Evolutionary conservation across 345 rosid species (phyloP).

Genomic region (Populus pruinosa): DNA sequence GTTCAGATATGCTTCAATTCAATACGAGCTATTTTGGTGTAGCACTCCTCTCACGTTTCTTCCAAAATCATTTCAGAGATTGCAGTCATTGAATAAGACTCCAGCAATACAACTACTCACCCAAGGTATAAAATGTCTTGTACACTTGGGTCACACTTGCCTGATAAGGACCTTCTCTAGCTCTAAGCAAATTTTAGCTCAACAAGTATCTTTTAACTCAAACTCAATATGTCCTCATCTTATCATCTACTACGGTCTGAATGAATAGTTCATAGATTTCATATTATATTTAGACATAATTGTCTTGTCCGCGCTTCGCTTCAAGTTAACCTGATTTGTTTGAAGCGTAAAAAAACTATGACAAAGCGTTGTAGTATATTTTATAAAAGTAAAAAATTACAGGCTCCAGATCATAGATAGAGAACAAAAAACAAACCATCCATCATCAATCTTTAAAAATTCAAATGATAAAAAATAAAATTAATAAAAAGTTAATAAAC

Average conservation of each 20-base stretch:
- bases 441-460: no score
- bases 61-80: neutral
- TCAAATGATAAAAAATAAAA: no score
- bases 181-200: neutral
- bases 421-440: no score
- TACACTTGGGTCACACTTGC: neutral
- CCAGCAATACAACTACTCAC: neutral
- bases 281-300: neutral
- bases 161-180: neutral
- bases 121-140: neutral
- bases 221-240: neutral
- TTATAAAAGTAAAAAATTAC: no score
- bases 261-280: neutral
- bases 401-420: no score
- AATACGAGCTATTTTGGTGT: neutral
- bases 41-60: neutral
- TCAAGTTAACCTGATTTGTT: no score
- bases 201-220: neutral
- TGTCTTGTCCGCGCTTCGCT: no score
- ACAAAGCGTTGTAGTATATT: no score
- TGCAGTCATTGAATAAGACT: constrained; percentile 7
- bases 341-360: no score
- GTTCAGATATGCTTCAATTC: neutral
- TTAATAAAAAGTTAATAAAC: no score
- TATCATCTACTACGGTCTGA: neutral